These are phyloP conservation scores for Wickerhamiella australiensis DNA, from an alignment of 805 yeast genomes.

Conservation along the genomic window DNA sequence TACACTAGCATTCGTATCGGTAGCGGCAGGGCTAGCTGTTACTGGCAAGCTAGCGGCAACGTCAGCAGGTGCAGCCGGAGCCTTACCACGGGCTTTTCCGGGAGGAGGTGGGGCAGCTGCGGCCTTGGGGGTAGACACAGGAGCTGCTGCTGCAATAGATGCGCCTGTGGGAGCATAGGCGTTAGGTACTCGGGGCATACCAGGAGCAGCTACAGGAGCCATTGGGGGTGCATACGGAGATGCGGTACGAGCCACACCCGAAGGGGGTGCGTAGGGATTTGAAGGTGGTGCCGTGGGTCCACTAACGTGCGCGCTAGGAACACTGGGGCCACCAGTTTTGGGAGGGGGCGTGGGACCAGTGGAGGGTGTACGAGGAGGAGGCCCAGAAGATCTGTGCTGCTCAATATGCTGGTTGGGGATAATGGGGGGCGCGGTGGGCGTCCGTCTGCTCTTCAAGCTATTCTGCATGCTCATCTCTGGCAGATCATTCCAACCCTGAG, in stretches of 20 bases:
- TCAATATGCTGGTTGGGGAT: conserved; percentile 7
- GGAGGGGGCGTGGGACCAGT: conserved; percentile 12
- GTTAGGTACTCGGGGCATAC: neutral
- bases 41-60: conserved; percentile 18
- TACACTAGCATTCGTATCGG: conserved; percentile 18
- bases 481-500: conserved; percentile 24
- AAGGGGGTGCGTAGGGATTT: conserved; percentile 33
- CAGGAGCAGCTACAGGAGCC: conserved; percentile 16
- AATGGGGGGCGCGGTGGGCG: conserved; percentile 20
- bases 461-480: conserved; percentile 17
- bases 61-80: conserved; percentile 15
- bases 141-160: conserved; percentile 10
- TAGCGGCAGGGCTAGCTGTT: conserved; percentile 2
- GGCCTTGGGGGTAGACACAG: conserved; percentile 12
- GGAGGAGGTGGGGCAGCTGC: conserved; percentile 15
- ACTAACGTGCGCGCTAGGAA: conserved; percentile 12
- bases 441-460: conserved; percentile 13
- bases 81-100: conserved; percentile 12
- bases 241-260: conserved; percentile 16
- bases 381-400: conserved; percentile 12
- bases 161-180: conserved; percentile 1
- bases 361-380: conserved; percentile 11
- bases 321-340: conserved; percentile 5
- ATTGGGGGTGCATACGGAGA: conserved; percentile 23
- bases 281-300: conserved; percentile 27